Evolutionary conservation across 2,329 filamentous ascomycete genomes (phyloP).

Genomic region (Cercospora beticola): DNA sequence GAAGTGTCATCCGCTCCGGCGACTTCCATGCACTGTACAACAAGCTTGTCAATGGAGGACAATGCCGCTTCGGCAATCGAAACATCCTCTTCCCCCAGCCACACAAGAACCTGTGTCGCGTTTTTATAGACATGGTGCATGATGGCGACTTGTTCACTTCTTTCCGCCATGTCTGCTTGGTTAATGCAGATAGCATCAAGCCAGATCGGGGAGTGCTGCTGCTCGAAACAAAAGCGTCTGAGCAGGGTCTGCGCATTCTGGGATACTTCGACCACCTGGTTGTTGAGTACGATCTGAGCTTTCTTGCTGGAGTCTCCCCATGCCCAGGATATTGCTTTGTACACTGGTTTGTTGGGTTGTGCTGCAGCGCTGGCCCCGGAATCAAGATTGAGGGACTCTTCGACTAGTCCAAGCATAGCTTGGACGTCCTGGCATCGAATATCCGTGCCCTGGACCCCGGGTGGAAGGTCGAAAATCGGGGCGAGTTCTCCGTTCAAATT

Average conservation of each 20-base stretch:
- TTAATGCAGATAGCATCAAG: conserved; percentile 24
- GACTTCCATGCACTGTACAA: too few relatives aligned
- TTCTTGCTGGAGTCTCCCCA: conserved; percentile 3
- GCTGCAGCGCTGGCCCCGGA: too few relatives aligned
- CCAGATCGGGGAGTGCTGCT: conserved; percentile 12
- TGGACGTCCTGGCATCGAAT: too few relatives aligned
- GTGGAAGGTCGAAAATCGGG: too few relatives aligned
- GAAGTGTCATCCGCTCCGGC: too few relatives aligned
- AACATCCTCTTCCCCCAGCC: conserved; percentile 20
- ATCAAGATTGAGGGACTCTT: too few relatives aligned
- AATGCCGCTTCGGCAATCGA: too few relatives aligned
- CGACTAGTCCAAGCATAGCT: too few relatives aligned
- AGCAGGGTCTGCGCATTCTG: conserved; percentile 4
- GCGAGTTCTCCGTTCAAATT: too few relatives aligned
- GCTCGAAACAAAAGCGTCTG: conserved; percentile 1
- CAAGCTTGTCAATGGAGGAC: too few relatives aligned
- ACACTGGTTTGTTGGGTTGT: not conserved
- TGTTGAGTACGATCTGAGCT: conserved; percentile 6
- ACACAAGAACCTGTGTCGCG: conserved; percentile 12
- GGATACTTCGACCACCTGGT: not conserved
- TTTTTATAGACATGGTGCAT: conserved; percentile 17
- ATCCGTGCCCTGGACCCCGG: too few relatives aligned
- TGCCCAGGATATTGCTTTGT: conserved; percentile 18
- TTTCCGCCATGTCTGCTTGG: conserved; percentile 14
- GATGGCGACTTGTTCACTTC: conserved; percentile 17